phyloP scores from a whole-genome alignment of 2,329 filamentous ascomycete genomes.

The Metarhizium robertsii region DNA sequence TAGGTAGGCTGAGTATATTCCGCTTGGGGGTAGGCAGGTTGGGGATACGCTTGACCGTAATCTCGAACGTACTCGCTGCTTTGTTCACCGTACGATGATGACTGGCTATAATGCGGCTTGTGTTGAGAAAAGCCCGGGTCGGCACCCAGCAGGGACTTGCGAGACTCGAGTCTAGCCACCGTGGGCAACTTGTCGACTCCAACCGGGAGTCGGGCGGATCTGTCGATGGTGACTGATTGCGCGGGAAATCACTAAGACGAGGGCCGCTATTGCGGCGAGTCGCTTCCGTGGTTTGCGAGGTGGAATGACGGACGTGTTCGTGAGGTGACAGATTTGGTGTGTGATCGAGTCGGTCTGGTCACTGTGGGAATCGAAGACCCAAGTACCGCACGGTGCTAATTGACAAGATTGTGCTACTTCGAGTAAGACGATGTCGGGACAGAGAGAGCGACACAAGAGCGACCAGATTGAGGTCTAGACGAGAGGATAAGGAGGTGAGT shows the following conservation, averaged over 20 bases:
- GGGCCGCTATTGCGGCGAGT: background rate
- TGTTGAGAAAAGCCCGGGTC: slow-evolving; percentile 28
- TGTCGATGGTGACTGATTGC: background rate
- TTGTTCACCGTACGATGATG: slow-evolving; percentile 4
- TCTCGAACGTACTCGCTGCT: slow-evolving; percentile 19
- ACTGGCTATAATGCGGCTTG: slow-evolving; percentile 15
- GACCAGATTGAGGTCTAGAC: background rate
- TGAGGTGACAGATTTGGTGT: too few relatives aligned
- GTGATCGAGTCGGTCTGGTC: too few relatives aligned
- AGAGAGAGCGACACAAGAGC: background rate
- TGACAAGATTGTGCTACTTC: background rate
- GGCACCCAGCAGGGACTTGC: slow-evolving; percentile 29
- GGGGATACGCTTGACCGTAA: slow-evolving; percentile 24
- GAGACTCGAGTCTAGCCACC: slow-evolving; percentile 32
- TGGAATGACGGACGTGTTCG: background rate
- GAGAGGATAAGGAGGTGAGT: background rate
- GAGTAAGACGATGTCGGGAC: background rate
- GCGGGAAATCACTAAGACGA: background rate
- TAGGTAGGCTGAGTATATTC: slow-evolving; percentile 16
- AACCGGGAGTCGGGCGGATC: slow-evolving; percentile 22
- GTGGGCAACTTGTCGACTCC: slow-evolving; percentile 24
- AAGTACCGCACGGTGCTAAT: too few relatives aligned
- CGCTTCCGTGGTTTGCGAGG: background rate
- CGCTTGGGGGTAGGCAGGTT: slow-evolving; percentile 21
- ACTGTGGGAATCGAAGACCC: too few relatives aligned